A percentile compares a stretch with the other conserved stretches of the same genome.
These are phyloP conservation scores for Selenicereus undatus DNA, from an alignment of 148 eudicot species.

Conservation along the genomic window DNA sequence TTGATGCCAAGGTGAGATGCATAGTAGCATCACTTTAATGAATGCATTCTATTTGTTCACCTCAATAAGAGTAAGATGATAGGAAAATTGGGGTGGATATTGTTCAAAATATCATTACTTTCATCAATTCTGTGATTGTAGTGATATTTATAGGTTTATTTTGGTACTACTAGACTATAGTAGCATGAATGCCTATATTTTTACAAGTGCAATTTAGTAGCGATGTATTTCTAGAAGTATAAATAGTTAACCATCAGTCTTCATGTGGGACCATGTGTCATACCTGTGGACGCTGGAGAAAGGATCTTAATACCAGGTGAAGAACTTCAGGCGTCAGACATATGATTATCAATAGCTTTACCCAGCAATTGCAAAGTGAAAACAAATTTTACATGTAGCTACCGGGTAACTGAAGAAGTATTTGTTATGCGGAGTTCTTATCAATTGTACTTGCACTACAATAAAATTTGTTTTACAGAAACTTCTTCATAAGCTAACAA, in stretches of 20 bases:
- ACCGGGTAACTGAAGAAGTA: not conserved
- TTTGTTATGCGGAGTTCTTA: not conserved
- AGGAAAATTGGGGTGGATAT: not conserved
- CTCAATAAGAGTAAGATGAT: not conserved
- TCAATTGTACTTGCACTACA: not conserved
- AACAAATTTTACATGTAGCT: not conserved
- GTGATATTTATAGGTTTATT: not conserved
- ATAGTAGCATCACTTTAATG: not conserved
- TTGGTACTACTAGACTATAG: not conserved
- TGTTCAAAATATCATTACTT: not conserved
- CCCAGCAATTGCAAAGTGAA: not conserved
- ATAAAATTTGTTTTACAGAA: not conserved
- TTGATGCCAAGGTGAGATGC: not conserved
- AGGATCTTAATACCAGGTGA: not conserved
- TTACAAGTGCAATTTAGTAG: not conserved
- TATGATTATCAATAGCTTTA: not conserved
- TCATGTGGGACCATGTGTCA: not conserved
- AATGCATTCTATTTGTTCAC: not conserved
- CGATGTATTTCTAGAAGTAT: not conserved
- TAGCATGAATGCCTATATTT: not conserved
- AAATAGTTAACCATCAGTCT: not conserved
- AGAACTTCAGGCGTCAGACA: not conserved
- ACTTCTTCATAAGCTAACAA: not conserved
- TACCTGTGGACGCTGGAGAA: not conserved
- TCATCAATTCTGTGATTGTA: not conserved